Conservation (phyloP, 1,284 basidiomycete species). For the Tilletia indica region DNA sequence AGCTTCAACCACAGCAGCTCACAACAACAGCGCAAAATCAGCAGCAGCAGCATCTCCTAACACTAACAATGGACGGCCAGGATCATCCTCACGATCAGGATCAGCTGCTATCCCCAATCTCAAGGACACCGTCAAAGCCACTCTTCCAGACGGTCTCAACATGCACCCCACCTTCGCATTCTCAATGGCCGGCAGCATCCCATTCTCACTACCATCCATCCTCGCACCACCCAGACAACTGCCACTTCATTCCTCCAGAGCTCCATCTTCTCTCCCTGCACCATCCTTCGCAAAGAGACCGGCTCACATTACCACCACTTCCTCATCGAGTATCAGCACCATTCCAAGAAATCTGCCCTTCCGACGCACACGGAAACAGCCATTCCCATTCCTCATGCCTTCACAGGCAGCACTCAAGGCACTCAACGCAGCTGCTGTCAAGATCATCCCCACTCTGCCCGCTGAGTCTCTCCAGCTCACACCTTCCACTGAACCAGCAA, state of each 20-base stretch:
- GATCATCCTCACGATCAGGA: neutral
- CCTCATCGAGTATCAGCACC: neutral
- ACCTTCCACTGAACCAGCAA: neutral
- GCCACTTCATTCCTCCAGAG: neutral
- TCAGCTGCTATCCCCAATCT: neutral
- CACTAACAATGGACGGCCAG: neutral
- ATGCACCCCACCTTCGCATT: conserved; percentile 18
- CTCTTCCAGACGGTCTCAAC: conserved; percentile 1
- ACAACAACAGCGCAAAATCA: neutral
- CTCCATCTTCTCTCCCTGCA: too few species aligned
- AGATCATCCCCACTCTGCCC: conserved; percentile 11
- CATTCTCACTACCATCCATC: neutral
- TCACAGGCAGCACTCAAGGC: conserved; percentile 13
- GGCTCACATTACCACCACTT: neutral
- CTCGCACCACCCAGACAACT: neutral
- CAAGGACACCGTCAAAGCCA: neutral
- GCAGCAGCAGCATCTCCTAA: neutral
- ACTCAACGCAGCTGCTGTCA: conserved; percentile 12
- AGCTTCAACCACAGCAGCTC: neutral
- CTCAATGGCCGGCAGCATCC: conserved; percentile 8
- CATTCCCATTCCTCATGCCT: conserved; percentile 13
- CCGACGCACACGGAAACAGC: neutral
- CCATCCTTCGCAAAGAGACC: too few species aligned
- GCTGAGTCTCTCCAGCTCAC: neutral
- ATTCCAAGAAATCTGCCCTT: neutral